phyloP scores from a whole-genome alignment of 2,329 filamentous ascomycete species.

The Apiospora kogelbergensis region DNA sequence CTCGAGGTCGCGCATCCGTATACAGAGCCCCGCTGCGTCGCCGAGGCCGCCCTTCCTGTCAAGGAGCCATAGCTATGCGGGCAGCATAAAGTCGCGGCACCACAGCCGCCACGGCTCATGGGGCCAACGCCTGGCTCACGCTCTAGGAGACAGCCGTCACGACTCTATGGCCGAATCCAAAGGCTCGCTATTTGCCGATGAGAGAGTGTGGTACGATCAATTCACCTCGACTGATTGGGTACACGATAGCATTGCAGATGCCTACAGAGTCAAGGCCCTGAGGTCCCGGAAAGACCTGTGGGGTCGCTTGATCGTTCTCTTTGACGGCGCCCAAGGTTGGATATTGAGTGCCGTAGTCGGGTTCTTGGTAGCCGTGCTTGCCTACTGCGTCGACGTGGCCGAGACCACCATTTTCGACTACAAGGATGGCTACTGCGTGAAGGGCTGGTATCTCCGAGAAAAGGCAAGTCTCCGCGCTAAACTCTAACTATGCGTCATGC shows the following conservation, averaged over 20 bases:
- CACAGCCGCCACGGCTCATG: conserved; percentile 60
- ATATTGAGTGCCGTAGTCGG: conserved; percentile 89
- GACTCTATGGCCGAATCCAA: conserved; percentile 64
- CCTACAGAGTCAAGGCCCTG: conserved; percentile 82
- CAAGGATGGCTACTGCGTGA: conserved; percentile 83
- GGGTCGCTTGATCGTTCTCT: conserved; percentile 73
- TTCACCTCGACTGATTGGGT: conserved; percentile 98
- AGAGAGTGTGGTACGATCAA: conserved; percentile 97
- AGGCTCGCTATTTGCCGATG: conserved; percentile 68
- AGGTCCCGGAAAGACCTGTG: conserved; percentile 79
- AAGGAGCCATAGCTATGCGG: conserved; percentile 45
- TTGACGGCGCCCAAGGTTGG: conserved; percentile 93
- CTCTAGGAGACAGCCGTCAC: conserved; percentile 54
- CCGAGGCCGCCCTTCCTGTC: conserved; percentile 22
- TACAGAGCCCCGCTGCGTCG: conserved; percentile 8
- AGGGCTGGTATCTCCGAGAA: conserved; percentile 71
- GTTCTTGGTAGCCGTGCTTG: conserved; percentile 77
- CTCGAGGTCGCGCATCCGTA: conserved; percentile 8
- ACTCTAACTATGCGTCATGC: background rate
- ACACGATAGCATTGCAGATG: conserved; percentile 93
- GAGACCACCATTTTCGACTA: conserved; percentile 85
- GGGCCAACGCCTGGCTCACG: conserved; percentile 61
- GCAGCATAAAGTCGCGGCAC: conserved; percentile 39
- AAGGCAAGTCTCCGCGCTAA: conserved; percentile 46
- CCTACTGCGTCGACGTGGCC: conserved; percentile 85